These are phyloP conservation scores for Peltaster fructicola DNA, from an alignment of 2,329 filamentous ascomycete species.

Conservation along the genomic window DNA sequence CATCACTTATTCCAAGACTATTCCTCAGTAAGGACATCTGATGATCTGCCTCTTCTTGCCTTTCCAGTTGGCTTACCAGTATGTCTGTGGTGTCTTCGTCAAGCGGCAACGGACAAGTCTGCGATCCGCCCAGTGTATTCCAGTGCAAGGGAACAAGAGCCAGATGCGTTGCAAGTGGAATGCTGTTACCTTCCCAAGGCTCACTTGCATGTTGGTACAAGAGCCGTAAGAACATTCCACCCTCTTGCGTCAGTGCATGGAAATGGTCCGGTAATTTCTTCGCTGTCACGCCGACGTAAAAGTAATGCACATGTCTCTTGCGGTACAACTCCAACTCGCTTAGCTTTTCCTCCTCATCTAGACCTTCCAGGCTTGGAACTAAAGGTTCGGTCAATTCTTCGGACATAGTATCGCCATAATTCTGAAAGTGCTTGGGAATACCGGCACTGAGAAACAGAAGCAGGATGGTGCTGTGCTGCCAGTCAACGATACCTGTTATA, in stretches of 20 bases:
- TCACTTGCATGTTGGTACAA: constrained; percentile 8
- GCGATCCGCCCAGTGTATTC: constrained; percentile 1
- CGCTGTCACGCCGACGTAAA: constrained; percentile 9
- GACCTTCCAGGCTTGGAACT: neutral
- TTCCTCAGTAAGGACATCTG: constrained; percentile 10
- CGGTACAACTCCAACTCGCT: constrained; percentile 8
- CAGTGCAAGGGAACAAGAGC: constrained; percentile 6
- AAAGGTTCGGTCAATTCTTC: neutral
- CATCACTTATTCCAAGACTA: constrained; percentile 6
- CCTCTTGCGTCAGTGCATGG: constrained; percentile 7
- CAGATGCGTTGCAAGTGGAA: constrained; percentile 10
- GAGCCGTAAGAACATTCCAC: constrained; percentile 7
- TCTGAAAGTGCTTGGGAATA: constrained; percentile 23
- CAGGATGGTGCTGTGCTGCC: constrained; percentile 22
- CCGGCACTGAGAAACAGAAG: constrained; percentile 21
- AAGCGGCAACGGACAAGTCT: constrained; percentile 8
- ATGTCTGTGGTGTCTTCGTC: constrained; percentile 6
- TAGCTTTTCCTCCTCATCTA: constrained; percentile 6
- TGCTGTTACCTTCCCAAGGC: constrained; percentile 14
- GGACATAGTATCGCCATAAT: constrained; percentile 16
- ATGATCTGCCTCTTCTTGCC: constrained; percentile 11
- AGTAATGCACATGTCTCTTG: constrained; percentile 11
- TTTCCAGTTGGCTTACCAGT: constrained; percentile 8
- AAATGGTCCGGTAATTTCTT: constrained; percentile 7
- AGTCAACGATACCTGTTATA: constrained; percentile 24